Evolutionary conservation across 2,329 filamentous ascomycete species (phyloP).

Genomic region (Colletotrichum chlorophyti): DNA sequence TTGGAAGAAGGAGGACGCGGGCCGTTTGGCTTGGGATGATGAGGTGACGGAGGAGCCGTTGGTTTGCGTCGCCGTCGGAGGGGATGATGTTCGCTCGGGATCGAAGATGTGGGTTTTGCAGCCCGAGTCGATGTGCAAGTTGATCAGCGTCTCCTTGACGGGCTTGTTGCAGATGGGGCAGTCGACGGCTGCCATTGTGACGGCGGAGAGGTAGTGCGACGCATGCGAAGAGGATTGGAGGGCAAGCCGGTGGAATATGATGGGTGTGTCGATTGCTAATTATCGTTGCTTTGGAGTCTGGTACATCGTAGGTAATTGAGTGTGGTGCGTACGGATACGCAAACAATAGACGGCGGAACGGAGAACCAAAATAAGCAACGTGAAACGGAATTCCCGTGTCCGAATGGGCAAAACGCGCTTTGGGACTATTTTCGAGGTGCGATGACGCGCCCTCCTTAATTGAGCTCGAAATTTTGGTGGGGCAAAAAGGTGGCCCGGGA

Average conservation of each 20-base stretch:
- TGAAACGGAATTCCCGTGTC: neutral
- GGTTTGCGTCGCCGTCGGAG: slow-evolving; percentile 36
- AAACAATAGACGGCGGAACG: too few relatives aligned
- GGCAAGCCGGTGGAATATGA: too few relatives aligned
- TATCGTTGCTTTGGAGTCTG: too few relatives aligned
- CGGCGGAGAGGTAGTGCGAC: neutral
- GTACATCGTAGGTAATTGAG: too few relatives aligned
- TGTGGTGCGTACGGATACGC: too few relatives aligned
- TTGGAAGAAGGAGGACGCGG: slow-evolving; percentile 63
- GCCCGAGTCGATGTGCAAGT: slow-evolving; percentile 86
- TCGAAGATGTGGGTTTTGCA: slow-evolving; percentile 74
- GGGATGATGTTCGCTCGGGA: slow-evolving; percentile 37
- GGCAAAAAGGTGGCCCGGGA: slow-evolving; percentile 9
- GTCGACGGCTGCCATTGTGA: slow-evolving; percentile 56
- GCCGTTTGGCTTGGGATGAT: slow-evolving; percentile 57
- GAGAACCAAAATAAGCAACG: too few relatives aligned
- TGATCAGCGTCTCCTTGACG: slow-evolving; percentile 79
- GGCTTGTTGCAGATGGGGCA: slow-evolving; percentile 83
- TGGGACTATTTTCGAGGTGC: slow-evolving; percentile 6
- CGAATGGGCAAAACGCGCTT: slow-evolving; percentile 5
- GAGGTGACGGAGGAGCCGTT: slow-evolving; percentile 37
- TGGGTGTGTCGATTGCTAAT: too few relatives aligned
- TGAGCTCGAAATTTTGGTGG: slow-evolving; percentile 18
- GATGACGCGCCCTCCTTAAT: slow-evolving; percentile 20
- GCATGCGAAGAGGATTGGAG: neutral